Evolutionary conservation across 2,329 filamentous ascomycete genomes (phyloP).

Genomic region (Didymella lethalis): DNA sequence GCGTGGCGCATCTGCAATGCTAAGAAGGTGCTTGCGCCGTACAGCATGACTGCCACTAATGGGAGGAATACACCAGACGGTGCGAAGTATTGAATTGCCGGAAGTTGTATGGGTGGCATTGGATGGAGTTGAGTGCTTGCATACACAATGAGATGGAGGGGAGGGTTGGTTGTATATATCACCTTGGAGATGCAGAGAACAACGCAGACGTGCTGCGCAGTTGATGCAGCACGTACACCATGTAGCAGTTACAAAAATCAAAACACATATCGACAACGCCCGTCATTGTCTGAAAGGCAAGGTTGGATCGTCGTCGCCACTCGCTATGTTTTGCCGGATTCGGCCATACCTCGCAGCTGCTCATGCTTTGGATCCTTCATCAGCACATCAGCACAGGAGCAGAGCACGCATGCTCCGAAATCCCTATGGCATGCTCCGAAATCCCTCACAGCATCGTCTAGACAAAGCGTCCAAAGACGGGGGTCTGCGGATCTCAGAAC

Average conservation of each 20-base stretch:
- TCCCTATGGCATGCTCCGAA: not conserved
- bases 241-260: not conserved
- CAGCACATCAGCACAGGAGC: not conserved
- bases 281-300: not conserved
- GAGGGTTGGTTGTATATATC: not conserved
- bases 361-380: not conserved
- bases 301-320: not conserved
- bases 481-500: not conserved
- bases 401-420: not conserved
- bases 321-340: slow-evolving; percentile 9
- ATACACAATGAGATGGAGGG: not conserved
- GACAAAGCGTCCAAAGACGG: not conserved
- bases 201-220: not conserved
- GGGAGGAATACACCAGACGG: slow-evolving; percentile 50
- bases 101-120: too few species aligned
- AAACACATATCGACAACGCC: not conserved
- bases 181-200: not conserved
- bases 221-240: not conserved
- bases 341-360: not conserved
- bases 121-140: not conserved
- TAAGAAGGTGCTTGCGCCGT: slow-evolving; percentile 80
- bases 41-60: slow-evolving; percentile 57
- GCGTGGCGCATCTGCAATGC: slow-evolving; percentile 96
- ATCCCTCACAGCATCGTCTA: not conserved
- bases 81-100: slow-evolving; percentile 4